phyloP scores from a whole-genome alignment of 768 basidiomycete genomes.

The Hericium coralloides region DNA sequence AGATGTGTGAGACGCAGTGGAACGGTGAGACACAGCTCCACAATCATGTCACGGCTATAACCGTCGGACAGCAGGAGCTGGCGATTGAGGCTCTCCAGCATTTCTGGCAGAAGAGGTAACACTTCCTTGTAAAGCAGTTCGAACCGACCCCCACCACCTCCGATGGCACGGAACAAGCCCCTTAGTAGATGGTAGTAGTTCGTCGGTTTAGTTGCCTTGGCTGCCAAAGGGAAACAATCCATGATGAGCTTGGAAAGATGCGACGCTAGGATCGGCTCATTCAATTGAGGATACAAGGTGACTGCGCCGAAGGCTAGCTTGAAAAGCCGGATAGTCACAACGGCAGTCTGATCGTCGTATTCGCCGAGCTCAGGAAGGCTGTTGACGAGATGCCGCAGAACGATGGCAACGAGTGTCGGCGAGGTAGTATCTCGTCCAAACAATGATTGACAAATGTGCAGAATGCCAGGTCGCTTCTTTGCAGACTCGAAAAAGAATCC shows the following conservation, averaged over 20 bases:
- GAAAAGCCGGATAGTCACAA: conserved; percentile 83
- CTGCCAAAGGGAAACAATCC: conserved; percentile 92
- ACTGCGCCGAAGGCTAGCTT: conserved; percentile 94
- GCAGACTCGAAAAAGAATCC: conserved; percentile 81
- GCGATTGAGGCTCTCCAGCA: conserved; percentile 90
- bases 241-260: conserved; percentile 91
- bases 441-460: conserved; percentile 79
- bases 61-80: conserved; percentile 83
- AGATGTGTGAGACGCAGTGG: conserved; percentile 93
- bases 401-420: conserved; percentile 78
- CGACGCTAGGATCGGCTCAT: conserved; percentile 89
- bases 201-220: conserved; percentile 82
- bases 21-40: conserved; percentile 94
- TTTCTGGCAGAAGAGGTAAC: conserved; percentile 89
- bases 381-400: conserved; percentile 79
- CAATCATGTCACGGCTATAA: conserved; percentile 83
- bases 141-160: conserved; percentile 86
- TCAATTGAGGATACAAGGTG: conserved; percentile 55
- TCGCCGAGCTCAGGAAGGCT: conserved; percentile 79
- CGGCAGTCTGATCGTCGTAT: conserved; percentile 71
- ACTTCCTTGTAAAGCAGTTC: conserved; percentile 95
- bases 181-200: conserved; percentile 91
- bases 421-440: conserved; percentile 72
- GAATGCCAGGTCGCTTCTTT: conserved; percentile 65
- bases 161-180: conserved; percentile 87